Conservation (phyloP, 495 filamentous ascomycete species). For the Diplogelasinospora grovesii region DNA sequence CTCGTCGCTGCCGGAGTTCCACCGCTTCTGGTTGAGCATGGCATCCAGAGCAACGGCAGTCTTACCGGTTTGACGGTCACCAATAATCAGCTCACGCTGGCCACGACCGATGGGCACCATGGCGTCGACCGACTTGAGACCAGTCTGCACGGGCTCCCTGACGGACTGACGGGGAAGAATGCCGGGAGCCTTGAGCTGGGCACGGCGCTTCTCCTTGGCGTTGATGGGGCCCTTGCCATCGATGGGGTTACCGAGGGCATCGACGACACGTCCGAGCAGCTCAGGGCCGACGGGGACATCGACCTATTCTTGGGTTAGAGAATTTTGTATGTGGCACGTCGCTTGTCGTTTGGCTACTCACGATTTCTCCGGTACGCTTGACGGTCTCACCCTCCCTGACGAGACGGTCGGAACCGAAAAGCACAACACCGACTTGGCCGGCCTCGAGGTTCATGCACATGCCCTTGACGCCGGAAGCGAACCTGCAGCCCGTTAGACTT, state of each 20-base stretch:
- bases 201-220: slow-evolving; percentile 85
- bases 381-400: slow-evolving; percentile 99
- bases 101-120: slow-evolving; percentile 99
- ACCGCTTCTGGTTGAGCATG: slow-evolving; percentile 98
- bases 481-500: slow-evolving; percentile 52
- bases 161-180: slow-evolving; percentile 95
- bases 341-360: slow-evolving; percentile 43
- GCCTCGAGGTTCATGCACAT: slow-evolving; percentile 99
- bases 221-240: slow-evolving; percentile 98
- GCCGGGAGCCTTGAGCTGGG: slow-evolving; percentile 97
- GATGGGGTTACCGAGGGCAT: slow-evolving; percentile 97
- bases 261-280: slow-evolving; percentile 95
- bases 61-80: slow-evolving; percentile 99
- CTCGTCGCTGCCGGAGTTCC: slow-evolving; percentile 88
- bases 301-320: slow-evolving; percentile 51
- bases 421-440: slow-evolving; percentile 99
- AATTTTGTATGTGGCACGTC: background rate
- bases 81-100: slow-evolving; percentile 99
- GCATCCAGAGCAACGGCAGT: slow-evolving; percentile 97
- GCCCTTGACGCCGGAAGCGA: slow-evolving; percentile 98
- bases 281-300: slow-evolving; percentile 92
- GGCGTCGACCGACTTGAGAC: slow-evolving; percentile 97
- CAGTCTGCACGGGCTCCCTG: slow-evolving; percentile 98
- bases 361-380: slow-evolving; percentile 99
- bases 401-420: slow-evolving; percentile 99